Evolutionary conservation across 2,329 filamentous ascomycete genomes (phyloP).

Genomic region (Epichloe gansuensis): DNA sequence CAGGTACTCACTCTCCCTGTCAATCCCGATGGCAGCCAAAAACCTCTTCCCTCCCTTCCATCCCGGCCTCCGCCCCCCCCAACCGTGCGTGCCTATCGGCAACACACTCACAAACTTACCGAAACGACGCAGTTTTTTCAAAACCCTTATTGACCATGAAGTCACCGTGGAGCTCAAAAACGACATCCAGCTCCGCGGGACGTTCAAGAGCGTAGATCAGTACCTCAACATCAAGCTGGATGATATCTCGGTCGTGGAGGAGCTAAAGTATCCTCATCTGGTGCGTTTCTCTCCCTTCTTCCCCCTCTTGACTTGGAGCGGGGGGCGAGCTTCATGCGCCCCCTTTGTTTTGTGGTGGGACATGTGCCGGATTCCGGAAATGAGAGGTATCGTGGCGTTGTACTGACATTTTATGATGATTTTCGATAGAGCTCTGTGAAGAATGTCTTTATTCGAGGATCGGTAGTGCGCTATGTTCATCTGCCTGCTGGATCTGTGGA

Average conservation of each 20-base stretch:
- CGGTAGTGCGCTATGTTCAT: slow-evolving; percentile 86
- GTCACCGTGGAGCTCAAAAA: slow-evolving; percentile 99
- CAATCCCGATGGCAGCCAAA: not conserved
- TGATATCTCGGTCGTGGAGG: slow-evolving; percentile 83
- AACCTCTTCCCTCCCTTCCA: no score
- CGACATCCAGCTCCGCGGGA: slow-evolving; percentile 92
- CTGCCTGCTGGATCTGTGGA: slow-evolving; percentile 73
- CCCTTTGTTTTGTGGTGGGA: no score
- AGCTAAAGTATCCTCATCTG: slow-evolving; percentile 88
- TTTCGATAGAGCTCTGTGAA: slow-evolving; percentile 56
- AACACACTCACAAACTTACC: no score
- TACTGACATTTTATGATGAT: no score
- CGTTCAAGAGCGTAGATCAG: slow-evolving; percentile 93
- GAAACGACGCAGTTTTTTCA: slow-evolving; percentile 65
- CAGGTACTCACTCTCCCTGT: slow-evolving; percentile 18
- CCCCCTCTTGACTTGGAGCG: no score
- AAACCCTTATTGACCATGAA: slow-evolving; percentile 92
- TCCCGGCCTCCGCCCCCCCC: no score
- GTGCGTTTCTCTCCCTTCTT: slow-evolving; percentile 30
- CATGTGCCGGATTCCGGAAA: no score
- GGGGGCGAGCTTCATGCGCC: no score
- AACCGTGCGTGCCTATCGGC: no score
- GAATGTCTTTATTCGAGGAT: slow-evolving; percentile 91
- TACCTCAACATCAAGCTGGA: slow-evolving; percentile 99
- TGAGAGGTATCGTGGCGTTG: no score